Evolutionary conservation across 805 yeast species (phyloP).

Genomic region (Hanseniaspora valbyensis): DNA sequence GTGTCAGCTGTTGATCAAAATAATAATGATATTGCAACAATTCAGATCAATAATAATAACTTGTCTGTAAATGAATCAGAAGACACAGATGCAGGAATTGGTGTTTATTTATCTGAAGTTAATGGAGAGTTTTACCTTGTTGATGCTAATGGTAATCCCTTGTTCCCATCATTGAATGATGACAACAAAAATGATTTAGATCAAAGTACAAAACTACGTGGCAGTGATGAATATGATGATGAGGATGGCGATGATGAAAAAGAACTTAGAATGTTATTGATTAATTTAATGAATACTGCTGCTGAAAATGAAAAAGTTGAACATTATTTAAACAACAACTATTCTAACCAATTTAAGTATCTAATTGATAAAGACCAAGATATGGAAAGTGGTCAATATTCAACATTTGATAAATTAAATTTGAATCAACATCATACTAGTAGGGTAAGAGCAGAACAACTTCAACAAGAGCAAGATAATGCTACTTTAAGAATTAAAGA

Average conservation of each 20-base stretch:
- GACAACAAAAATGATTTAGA: neutral
- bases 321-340: neutral
- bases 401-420: conserved; percentile 6
- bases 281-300: neutral
- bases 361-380: neutral
- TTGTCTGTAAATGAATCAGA: neutral
- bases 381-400: neutral
- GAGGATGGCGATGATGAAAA: conserved; percentile 12
- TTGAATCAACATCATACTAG: conserved; percentile 13
- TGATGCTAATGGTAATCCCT: conserved; percentile 17
- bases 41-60: no score
- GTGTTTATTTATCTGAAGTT: conserved; percentile 11
- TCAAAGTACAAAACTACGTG: neutral
- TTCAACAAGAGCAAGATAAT: conserved; percentile 3
- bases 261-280: conserved; percentile 1
- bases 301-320: conserved; percentile 13
- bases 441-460: conserved; percentile 2
- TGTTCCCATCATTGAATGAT: conserved; percentile 19
- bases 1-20: conserved; percentile 3
- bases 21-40: neutral
- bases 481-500: conserved; percentile 11
- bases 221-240: neutral
- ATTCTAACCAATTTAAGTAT: neutral
- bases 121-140: conserved; percentile 17
- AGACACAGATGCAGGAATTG: conserved; percentile 8